These are phyloP conservation scores for Tuber melanosporum DNA, from an alignment of 495 filamentous ascomycete genomes.

Conservation along the genomic window DNA sequence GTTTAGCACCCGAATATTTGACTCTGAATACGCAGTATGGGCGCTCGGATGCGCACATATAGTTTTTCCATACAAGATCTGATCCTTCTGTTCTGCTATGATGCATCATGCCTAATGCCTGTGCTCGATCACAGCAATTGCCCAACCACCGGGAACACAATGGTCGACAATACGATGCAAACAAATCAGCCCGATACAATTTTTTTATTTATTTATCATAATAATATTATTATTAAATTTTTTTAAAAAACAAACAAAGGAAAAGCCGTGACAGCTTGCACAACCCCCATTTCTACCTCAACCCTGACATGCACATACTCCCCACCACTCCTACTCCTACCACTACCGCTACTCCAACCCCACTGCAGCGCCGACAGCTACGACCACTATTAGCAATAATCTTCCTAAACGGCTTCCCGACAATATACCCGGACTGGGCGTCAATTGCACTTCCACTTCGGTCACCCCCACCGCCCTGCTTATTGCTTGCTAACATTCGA, in stretches of 20 bases:
- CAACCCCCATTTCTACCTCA: conserved; percentile 10
- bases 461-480: conserved; percentile 13
- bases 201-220: too few relatives aligned
- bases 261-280: background rate
- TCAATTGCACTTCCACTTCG: background rate
- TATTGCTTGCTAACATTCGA: conserved; percentile 24
- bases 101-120: too few relatives aligned
- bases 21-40: too few relatives aligned
- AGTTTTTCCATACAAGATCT: too few relatives aligned
- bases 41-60: too few relatives aligned
- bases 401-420: conserved; percentile 23
- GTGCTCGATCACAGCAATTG: too few relatives aligned
- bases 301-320: conserved; percentile 17
- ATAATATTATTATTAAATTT: too few relatives aligned
- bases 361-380: background rate
- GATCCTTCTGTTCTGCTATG: too few relatives aligned
- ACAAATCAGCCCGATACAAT: background rate
- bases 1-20: too few relatives aligned
- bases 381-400: conserved; percentile 5
- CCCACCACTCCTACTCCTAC: conserved; percentile 1
- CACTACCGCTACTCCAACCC: background rate
- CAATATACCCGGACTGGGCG: conserved; percentile 13
- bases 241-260: too few relatives aligned
- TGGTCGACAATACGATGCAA: background rate
- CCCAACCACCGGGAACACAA: too few relatives aligned